phyloP scores from a whole-genome alignment of 2,329 filamentous ascomycete genomes.

The Calonectria ilicicola region DNA sequence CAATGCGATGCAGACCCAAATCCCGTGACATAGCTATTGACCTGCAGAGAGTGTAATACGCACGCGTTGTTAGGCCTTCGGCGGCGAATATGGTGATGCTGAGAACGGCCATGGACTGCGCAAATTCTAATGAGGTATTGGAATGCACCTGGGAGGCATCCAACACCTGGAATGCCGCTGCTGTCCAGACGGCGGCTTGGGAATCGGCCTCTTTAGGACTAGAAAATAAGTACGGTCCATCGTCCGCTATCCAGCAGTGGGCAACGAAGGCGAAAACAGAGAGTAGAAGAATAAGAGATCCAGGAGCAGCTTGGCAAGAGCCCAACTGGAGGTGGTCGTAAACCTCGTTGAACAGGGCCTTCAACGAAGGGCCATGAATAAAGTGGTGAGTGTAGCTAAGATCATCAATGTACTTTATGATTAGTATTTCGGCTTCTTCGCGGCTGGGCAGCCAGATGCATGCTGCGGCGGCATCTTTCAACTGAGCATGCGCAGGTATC shows the following conservation, averaged over 20 bases:
- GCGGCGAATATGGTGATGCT: constrained; percentile 53
- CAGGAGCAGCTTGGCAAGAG: constrained; percentile 35
- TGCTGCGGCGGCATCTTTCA: constrained; percentile 42
- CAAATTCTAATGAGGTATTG: constrained; percentile 47
- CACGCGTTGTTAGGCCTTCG: constrained; percentile 39
- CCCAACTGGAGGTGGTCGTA: constrained; percentile 45
- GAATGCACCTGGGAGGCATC: constrained; percentile 47
- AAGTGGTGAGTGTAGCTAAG: constrained; percentile 48
- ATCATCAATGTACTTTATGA: constrained; percentile 45
- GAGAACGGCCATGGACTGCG: constrained; percentile 53
- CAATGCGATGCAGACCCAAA: constrained; percentile 53
- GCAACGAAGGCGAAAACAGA: constrained; percentile 46
- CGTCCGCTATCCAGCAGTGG: constrained; percentile 45
- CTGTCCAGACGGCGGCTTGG: constrained; percentile 48
- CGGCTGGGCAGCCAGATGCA: constrained; percentile 50
- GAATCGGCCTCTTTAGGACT: constrained; percentile 42
- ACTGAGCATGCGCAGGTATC: constrained; percentile 33
- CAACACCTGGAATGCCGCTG: constrained; percentile 50
- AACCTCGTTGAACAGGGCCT: constrained; percentile 43
- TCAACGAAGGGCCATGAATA: constrained; percentile 44
- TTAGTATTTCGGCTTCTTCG: constrained; percentile 45
- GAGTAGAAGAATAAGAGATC: constrained; percentile 45
- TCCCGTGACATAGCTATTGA: constrained; percentile 37
- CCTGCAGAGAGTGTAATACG: constrained; percentile 27
- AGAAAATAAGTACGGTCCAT: constrained; percentile 42